Conservation (phyloP, 2,329 filamentous ascomycete genomes). For the Emydomyces testavorans region DNA sequence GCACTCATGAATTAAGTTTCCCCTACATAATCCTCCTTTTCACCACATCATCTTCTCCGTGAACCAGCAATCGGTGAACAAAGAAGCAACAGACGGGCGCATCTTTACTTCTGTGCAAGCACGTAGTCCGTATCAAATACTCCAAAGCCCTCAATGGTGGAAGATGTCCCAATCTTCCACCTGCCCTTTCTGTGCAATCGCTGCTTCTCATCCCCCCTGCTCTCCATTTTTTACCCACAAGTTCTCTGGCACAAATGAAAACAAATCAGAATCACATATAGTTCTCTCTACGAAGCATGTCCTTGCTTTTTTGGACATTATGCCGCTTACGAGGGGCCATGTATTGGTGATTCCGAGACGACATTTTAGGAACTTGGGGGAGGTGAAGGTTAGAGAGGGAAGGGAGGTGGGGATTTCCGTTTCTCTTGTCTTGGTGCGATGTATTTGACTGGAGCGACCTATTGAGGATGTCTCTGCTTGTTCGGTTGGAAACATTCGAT, state of each 20-base stretch:
- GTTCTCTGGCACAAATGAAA: constrained; percentile 20
- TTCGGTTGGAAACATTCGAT: neutral
- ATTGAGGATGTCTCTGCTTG: neutral
- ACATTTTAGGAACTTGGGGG: constrained; percentile 67
- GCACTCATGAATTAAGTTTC: too few species aligned
- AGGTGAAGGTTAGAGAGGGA: constrained; percentile 53
- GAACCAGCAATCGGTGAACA: too few species aligned
- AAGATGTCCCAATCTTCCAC: constrained; percentile 6
- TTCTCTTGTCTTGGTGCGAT: constrained; percentile 24
- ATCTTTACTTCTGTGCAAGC: too few species aligned
- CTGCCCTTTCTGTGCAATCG: constrained; percentile 51
- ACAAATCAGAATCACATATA: constrained; percentile 35
- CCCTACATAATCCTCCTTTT: too few species aligned
- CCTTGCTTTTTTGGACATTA: constrained; percentile 84
- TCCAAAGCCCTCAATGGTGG: too few species aligned
- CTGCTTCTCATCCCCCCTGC: constrained; percentile 38
- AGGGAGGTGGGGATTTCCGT: constrained; percentile 51
- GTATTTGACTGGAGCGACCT: neutral
- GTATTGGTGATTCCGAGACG: constrained; percentile 65
- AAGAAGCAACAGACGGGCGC: too few species aligned
- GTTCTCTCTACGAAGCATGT: constrained; percentile 67
- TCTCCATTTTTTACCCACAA: constrained; percentile 21
- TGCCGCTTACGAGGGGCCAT: constrained; percentile 75
- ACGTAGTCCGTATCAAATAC: too few species aligned
- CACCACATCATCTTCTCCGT: too few species aligned